Percentiles rank a stretch among this genome's conserved stretches.
These are phyloP conservation scores for Maudiozyma bulderi DNA, from an alignment of 805 yeast species.

Conservation along the genomic window DNA sequence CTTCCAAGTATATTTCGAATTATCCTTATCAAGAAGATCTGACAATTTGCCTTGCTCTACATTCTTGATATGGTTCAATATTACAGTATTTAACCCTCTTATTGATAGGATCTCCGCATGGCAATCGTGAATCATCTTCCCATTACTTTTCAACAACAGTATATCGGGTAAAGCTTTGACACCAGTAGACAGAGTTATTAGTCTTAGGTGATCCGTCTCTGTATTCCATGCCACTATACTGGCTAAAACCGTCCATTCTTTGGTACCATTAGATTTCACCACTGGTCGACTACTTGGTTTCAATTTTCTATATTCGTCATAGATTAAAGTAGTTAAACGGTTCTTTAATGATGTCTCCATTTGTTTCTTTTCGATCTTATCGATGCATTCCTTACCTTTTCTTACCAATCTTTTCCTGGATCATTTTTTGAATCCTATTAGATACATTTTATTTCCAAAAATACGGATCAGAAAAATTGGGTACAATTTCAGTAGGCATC, in stretches of 20 bases:
- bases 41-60: constrained; percentile 8
- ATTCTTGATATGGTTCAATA: constrained; percentile 39
- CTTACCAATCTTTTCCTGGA: too few relatives aligned
- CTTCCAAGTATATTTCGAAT: constrained; percentile 27
- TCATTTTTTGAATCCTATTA: too few relatives aligned
- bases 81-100: constrained; percentile 55
- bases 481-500: too few relatives aligned
- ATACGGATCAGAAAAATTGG: too few relatives aligned
- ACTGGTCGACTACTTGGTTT: constrained; percentile 47
- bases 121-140: constrained; percentile 68
- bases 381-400: too few relatives aligned
- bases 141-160: constrained; percentile 35
- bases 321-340: constrained; percentile 4
- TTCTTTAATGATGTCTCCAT: not conserved
- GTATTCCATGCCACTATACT: constrained; percentile 45
- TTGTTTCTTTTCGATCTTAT: not conserved
- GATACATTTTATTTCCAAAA: too few relatives aligned
- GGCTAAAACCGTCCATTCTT: constrained; percentile 81
- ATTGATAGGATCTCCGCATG: constrained; percentile 82
- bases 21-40: constrained; percentile 4
- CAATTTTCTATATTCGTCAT: constrained; percentile 25
- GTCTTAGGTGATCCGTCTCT: constrained; percentile 18
- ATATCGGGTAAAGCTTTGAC: constrained; percentile 65
- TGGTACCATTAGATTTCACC: constrained; percentile 48
- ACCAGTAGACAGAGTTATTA: constrained; percentile 64